Evolutionary conservation across 179 eudicot genomes (phyloP), one percentile per base, ranked within the genome.

Genomic region (Vitellaria paradoxa): DNA sequence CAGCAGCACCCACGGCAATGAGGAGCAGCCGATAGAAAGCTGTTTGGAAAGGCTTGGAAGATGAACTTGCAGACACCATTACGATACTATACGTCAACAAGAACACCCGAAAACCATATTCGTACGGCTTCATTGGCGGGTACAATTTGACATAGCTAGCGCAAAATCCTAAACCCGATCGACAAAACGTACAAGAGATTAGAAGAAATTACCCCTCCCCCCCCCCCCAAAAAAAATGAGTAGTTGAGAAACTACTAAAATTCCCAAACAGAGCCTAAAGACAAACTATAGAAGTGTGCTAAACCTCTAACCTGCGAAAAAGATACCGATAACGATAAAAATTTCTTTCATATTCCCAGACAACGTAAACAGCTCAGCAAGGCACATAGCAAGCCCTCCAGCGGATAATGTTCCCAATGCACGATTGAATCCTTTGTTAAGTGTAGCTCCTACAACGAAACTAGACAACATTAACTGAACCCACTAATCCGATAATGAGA

Each of bases 1-100:
- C 78, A 47, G 65, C 81, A 50, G 97, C 97, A 49, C 98, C 97
- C 75, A 91, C 84, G 23, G 73, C 91, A 78, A 93, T 90, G 18
- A 91, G 87, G 83, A 89, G 65, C 68, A 93, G 73, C 13, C 97
- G 84, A 71, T 78, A 87, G 61, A 85, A 75, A 26, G 97, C 94
- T 23, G 94, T 89, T 65, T 74, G 70, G 56, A 90, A 26, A 72
- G 90, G 88, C 46, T 82, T 52, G 74, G 86, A 78, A 72, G 80
- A 21, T 9, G 59, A 7, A 74, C 42, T 82, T 20, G 81, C 86
- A 14, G 91, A 86, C 21, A 86, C 89, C 62, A 86, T 82, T 30
- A 88, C 89, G 7, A 88, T 86, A 59, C 88, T 84, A 63, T 79
- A 88, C 9, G 91, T 88, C 82, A 88, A 63, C 81, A 88, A 68